A percentile compares a stretch with the other conserved stretches of the same genome.
Conservation (phyloP, 306 rosid species). For the Rosa chinensis region DNA sequence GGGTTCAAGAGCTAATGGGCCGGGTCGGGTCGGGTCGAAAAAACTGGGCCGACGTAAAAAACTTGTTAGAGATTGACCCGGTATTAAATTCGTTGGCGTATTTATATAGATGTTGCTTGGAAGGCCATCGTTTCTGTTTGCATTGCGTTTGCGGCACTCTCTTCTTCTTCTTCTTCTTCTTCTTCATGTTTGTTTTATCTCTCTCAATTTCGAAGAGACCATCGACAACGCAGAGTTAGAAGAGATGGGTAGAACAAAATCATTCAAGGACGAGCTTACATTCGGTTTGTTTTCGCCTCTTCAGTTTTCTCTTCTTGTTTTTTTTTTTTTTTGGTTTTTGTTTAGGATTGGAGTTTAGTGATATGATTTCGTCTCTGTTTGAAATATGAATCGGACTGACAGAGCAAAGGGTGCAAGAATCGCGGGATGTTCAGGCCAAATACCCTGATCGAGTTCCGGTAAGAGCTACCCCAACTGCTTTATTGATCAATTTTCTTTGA, state of each 20-base stretch:
- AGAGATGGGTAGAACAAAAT: conserved; percentile 26
- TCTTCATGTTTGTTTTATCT: background rate
- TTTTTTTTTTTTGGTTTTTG: background rate
- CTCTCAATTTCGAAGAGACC: too few species aligned
- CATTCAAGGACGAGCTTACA: conserved; percentile 37
- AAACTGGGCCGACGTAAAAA: too few species aligned
- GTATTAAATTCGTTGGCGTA: background rate
- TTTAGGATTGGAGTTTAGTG: background rate
- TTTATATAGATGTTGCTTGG: background rate
- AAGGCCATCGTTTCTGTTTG: background rate
- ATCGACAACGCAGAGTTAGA: background rate
- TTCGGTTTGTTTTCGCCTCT: conserved; percentile 21
- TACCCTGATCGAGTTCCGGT: conserved; percentile 54
- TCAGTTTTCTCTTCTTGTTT: background rate
- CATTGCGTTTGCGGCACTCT: background rate
- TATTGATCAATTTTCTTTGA: background rate
- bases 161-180: background rate
- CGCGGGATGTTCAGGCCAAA: conserved; percentile 34
- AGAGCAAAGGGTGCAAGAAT: conserved; percentile 45
- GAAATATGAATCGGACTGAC: background rate
- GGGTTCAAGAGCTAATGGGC: conserved; percentile 10
- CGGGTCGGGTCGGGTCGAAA: background rate
- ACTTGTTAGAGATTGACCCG: background rate
- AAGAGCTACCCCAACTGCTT: background rate
- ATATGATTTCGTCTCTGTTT: background rate